Evolutionary conservation across 352 stramenopile species (phyloP), one percentile per base, ranked within the genome.

Genomic region (Phytophthora melonis): DNA sequence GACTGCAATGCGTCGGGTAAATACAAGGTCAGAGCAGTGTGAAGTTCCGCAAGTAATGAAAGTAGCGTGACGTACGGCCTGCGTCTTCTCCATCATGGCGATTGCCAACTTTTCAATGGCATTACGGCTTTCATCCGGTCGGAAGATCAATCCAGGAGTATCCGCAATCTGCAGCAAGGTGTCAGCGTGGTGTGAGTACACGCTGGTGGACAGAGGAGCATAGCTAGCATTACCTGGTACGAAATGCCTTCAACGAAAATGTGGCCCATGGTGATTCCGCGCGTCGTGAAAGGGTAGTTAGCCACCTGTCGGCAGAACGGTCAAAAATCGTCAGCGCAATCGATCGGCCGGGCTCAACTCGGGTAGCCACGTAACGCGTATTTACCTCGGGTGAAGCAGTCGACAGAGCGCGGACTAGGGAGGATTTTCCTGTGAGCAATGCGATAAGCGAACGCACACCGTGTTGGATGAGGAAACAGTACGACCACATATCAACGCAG

Each of bases 271-370:
- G 90, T 95, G 58, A 97, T 95, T 39, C 88, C 90, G 19, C 90
- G 84, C 14, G 90, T 97, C 32, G 90, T 97, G 68, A 97, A 97
- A 36, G 90, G 90, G 34, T 97, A 97, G 61, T 97, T 97, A 11
- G 90, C 88, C 43, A 96, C 86, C 89, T 96, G 52, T 1, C 62
- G 10, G 69, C 11, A 63, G 1, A 63, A 25, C 16, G n/a, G 16
- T 52, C 25, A 58, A 27, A 54, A 63, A 39, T 47, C 58, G 25
- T 63, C 32, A 66, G 25, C 36, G 43, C 49, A 58, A 41, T n/a
- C 6, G n/a, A 53, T 5, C 23, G 2, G 45, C 25, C 45, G 19
- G 47, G 3, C 2, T 10, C 18, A 21, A 18, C 43, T 45, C 39
- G n/a, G 43, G 14, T 3, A 50, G 43, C 16, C 39, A 45, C 5